phyloP scores from a whole-genome alignment of 805 yeast genomes.

The Kazachstania psychrophila region DNA sequence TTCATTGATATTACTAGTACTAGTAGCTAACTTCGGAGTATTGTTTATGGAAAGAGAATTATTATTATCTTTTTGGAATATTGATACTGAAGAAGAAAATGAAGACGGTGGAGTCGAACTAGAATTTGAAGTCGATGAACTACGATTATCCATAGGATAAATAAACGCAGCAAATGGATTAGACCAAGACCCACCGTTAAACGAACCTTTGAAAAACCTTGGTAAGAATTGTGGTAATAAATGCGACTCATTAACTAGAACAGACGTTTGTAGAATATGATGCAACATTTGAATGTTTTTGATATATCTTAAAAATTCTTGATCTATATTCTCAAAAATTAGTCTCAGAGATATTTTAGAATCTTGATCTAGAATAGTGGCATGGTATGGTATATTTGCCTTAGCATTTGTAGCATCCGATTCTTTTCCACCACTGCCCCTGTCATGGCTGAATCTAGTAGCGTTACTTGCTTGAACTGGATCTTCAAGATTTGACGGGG shows the following conservation, averaged over 20 bases:
- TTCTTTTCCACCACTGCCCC: not conserved
- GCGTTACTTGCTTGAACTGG: not conserved
- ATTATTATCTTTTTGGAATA: not conserved
- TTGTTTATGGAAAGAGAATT: not conserved
- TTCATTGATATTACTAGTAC: not conserved
- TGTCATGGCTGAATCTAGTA: not conserved
- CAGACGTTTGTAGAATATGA: conserved; percentile 20
- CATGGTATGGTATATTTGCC: not conserved
- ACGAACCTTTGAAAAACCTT: conserved; percentile 53
- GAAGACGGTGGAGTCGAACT: conserved; percentile 1
- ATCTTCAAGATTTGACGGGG: not conserved
- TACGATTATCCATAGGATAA: conserved; percentile 8
- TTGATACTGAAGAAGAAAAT: not conserved
- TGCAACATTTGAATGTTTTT: conserved; percentile 25
- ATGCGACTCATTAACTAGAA: conserved; percentile 10
- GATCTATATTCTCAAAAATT: conserved; percentile 16
- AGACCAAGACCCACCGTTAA: conserved; percentile 73
- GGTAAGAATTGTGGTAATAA: conserved; percentile 59
- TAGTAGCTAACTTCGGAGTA: not conserved
- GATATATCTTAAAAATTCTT: conserved; percentile 24
- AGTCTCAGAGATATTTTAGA: conserved; percentile 1
- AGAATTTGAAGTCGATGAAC: not conserved
- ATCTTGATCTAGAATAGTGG: not conserved
- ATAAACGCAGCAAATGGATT: conserved; percentile 46
- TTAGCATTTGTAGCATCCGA: not conserved